Conservation (phyloP, 2,329 filamentous ascomycete species). For the Trichoderma sp. region DNA sequence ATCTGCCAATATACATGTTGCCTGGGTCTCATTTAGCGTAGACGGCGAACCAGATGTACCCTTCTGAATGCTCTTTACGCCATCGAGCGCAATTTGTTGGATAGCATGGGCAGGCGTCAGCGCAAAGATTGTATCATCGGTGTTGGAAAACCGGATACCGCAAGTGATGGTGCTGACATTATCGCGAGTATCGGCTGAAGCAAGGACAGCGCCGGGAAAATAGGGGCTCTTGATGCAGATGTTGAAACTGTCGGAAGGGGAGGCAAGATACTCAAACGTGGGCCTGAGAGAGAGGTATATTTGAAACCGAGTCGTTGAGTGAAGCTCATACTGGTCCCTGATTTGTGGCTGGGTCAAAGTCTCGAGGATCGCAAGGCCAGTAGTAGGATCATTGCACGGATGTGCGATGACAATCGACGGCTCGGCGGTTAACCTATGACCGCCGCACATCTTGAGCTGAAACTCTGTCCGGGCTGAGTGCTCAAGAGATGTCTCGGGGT, state of each 20-base stretch:
- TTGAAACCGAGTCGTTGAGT: neutral
- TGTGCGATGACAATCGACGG: neutral
- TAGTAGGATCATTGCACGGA: neutral
- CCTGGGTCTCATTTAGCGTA: neutral
- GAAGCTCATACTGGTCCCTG: neutral
- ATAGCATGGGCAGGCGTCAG: neutral
- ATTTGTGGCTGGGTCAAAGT: neutral
- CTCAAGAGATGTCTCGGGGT: neutral
- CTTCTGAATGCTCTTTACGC: neutral
- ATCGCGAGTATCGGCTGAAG: neutral
- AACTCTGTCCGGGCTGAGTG: neutral
- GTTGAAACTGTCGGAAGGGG: neutral
- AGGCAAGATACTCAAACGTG: neutral
- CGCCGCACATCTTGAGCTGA: neutral
- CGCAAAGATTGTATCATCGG: neutral
- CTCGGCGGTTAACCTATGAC: neutral
- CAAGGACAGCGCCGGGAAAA: neutral
- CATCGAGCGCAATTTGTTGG: neutral
- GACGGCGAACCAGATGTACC: neutral
- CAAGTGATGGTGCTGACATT: neutral
- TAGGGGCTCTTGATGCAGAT: neutral
- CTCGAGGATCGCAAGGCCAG: neutral
- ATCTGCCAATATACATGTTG: neutral
- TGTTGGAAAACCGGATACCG: neutral
- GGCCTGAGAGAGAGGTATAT: neutral